phyloP scores from a whole-genome alignment of 306 rosid species.

The Acacia acuminata region DNA sequence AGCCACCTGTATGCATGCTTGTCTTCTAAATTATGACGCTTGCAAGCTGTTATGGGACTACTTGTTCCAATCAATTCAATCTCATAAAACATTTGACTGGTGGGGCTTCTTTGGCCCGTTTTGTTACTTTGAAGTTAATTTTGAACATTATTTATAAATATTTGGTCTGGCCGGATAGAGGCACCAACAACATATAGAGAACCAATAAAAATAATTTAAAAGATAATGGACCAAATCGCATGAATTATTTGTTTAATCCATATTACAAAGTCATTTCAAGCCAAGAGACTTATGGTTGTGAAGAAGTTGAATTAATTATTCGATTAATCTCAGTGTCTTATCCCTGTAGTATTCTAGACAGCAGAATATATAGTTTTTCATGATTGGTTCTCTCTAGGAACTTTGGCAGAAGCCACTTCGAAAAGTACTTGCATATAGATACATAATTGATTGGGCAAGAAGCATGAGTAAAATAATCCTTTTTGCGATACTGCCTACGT shows the following conservation, averaged over 20 bases:
- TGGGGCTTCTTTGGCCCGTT: conserved; percentile 21
- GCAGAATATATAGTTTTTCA: not conserved
- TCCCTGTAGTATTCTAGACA: not conserved
- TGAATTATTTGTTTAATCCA: conserved; percentile 1
- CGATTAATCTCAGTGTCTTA: not conserved
- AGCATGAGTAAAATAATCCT: conserved; percentile 9
- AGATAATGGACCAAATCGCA: not conserved
- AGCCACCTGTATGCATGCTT: conserved; percentile 5
- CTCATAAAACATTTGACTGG: not conserved
- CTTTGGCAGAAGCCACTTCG: conserved; percentile 3
- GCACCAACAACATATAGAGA: not conserved
- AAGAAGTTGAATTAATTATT: not conserved
- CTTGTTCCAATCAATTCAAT: not conserved
- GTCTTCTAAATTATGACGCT: conserved; percentile 29
- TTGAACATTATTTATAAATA: not conserved
- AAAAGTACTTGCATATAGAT: not conserved
- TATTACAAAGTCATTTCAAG: not conserved
- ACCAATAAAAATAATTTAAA: not conserved
- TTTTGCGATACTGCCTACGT: not conserved
- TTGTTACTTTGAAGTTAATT: conserved; percentile 14
- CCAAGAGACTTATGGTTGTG: not conserved
- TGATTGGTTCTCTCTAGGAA: not conserved
- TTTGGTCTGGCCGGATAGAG: not conserved
- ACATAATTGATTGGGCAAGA: not conserved
- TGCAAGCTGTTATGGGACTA: conserved; percentile 43